Conservation (phyloP, 768 basidiomycete genomes). For the Leccinum ochraceum region DNA sequence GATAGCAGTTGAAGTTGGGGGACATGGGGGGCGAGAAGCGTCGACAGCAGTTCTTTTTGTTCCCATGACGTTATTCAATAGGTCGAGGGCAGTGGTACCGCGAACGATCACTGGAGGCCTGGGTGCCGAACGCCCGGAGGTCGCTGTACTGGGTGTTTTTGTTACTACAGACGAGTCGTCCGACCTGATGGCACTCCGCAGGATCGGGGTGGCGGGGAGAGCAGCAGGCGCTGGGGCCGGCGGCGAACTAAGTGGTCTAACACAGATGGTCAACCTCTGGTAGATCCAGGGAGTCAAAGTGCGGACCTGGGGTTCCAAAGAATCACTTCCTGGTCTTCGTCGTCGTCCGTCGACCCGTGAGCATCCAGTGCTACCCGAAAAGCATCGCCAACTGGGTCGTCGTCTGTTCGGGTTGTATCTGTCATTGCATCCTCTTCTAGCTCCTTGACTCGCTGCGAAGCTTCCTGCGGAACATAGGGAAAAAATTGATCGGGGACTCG, state of each 20-base stretch:
- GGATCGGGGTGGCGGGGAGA: constrained; percentile 26
- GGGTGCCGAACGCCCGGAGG: constrained; percentile 31
- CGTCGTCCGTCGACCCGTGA: constrained; percentile 38
- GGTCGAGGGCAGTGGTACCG: constrained; percentile 64
- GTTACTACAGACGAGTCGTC: constrained; percentile 6
- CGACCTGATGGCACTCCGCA: constrained; percentile 2
- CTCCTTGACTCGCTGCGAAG: constrained; percentile 16
- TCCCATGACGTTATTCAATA: constrained; percentile 48
- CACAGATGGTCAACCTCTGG: constrained; percentile 6
- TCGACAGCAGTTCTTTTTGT: constrained; percentile 23
- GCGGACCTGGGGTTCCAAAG: constrained; percentile 70
- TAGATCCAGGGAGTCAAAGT: not conserved
- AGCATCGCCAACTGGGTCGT: constrained; percentile 72
- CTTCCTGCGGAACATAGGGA: constrained; percentile 8
- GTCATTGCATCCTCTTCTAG: constrained; percentile 66
- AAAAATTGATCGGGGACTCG: constrained; percentile 19
- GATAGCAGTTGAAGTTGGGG: constrained; percentile 29
- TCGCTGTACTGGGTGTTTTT: constrained; percentile 1
- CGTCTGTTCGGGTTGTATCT: constrained; percentile 68
- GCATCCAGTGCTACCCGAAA: constrained; percentile 51
- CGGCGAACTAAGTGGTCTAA: constrained; percentile 24
- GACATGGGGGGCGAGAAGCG: constrained; percentile 14
- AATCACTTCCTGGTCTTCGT: constrained; percentile 68
- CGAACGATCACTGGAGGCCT: constrained; percentile 24
- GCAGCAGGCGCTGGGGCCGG: constrained; percentile 7